Percentiles rank a stretch among this genome's conserved stretches.
Evolutionary conservation across 2,329 filamentous ascomycete species (phyloP).

Genomic region (Catunica adiposa): DNA sequence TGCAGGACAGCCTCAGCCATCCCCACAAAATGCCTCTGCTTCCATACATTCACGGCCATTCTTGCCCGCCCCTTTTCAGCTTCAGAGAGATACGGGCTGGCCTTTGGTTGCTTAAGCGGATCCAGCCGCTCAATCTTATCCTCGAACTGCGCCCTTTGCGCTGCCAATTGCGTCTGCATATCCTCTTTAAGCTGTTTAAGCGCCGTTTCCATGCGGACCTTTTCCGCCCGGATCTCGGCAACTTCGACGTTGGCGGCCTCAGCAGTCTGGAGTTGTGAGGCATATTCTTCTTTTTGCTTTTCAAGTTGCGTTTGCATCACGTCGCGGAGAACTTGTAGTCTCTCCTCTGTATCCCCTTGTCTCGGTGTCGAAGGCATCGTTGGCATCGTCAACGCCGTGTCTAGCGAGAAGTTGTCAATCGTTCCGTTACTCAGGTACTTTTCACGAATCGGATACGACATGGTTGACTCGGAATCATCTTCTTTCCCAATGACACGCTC

Average conservation of each 20-base stretch:
- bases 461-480: conserved; percentile 78
- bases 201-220: conserved; percentile 67
- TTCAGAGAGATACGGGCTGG: conserved; percentile 49
- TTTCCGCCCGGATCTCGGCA: conserved; percentile 70
- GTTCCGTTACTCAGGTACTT: conserved; percentile 94
- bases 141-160: conserved; percentile 73
- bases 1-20: conserved; percentile 89
- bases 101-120: conserved; percentile 42
- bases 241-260: conserved; percentile 63
- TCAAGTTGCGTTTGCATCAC: conserved; percentile 74
- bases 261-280: conserved; percentile 57
- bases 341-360: conserved; percentile 58
- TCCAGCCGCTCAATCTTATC: conserved; percentile 65
- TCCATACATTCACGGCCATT: conserved; percentile 57
- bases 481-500: conserved; percentile 56
- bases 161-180: conserved; percentile 71
- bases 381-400: conserved; percentile 86
- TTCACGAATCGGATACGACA: conserved; percentile 74
- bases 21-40: conserved; percentile 67
- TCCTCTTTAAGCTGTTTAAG: conserved; percentile 65
- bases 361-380: conserved; percentile 90
- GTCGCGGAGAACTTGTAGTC: conserved; percentile 56
- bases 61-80: conserved; percentile 56
- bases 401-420: conserved; percentile 87
- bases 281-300: conserved; percentile 67